Conservation (phyloP, 2,329 filamentous ascomycete genomes). For the Amesomyces nigricolor region DNA sequence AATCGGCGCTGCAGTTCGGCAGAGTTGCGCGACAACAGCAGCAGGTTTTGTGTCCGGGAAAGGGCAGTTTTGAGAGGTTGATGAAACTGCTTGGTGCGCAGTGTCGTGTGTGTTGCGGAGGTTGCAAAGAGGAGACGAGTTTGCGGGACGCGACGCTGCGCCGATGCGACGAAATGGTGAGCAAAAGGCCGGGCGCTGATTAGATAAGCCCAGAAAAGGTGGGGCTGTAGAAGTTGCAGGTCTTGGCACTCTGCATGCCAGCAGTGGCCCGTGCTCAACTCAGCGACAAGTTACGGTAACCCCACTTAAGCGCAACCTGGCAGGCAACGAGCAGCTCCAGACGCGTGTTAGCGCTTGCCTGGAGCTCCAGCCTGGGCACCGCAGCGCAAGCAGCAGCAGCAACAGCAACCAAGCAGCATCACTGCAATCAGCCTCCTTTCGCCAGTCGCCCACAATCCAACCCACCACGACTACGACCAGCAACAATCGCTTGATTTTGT, state of each 20-base stretch:
- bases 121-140: constrained; percentile 27
- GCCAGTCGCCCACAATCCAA: neutral
- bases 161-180: neutral
- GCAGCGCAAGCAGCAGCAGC: constrained; percentile 19
- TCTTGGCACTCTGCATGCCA: neutral
- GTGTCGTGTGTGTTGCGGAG: constrained; percentile 24
- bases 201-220: constrained; percentile 16
- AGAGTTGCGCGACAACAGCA: neutral
- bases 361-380: constrained; percentile 34
- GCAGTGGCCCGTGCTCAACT: constrained; percentile 6
- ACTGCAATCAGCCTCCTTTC: constrained; percentile 17
- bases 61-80: no score
- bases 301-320: constrained; percentile 9
- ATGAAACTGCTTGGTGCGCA: constrained; percentile 1
- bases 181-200: constrained; percentile 2
- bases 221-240: no score
- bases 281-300: no score
- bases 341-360: constrained; percentile 38
- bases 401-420: constrained; percentile 11
- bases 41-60: neutral
- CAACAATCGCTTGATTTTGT: neutral
- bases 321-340: constrained; percentile 22
- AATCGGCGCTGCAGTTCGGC: neutral
- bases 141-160: constrained; percentile 15
- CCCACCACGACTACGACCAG: constrained; percentile 1